These are phyloP conservation scores for Cicer cuneatum DNA, from an alignment of 306 rosid species.

Conservation along the genomic window DNA sequence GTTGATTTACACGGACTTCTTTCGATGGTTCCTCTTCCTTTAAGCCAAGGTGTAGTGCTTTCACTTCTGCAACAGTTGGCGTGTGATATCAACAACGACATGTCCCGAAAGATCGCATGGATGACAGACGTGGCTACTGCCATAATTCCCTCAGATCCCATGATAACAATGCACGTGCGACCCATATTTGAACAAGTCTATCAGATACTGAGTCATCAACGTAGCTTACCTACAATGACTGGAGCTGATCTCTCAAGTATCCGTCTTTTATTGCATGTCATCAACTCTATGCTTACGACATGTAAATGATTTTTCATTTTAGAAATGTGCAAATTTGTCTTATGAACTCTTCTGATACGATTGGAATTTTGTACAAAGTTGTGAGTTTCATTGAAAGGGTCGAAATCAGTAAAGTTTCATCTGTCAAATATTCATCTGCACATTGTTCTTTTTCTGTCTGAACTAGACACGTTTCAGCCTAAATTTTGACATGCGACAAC, in stretches of 20 bases:
- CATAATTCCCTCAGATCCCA: conserved; percentile 67
- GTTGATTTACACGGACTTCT: conserved; percentile 77
- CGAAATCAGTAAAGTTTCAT: conserved; percentile 28
- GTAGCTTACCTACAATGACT: conserved; percentile 59
- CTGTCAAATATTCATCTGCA: conserved; percentile 36
- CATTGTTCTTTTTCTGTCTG: conserved; percentile 25
- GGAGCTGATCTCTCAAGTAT: conserved; percentile 65
- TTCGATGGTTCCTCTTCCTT: conserved; percentile 74
- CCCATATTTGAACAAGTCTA: conserved; percentile 94
- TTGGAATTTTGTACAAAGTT: conserved; percentile 54
- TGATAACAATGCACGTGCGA: conserved; percentile 76
- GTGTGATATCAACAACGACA: conserved; percentile 75
- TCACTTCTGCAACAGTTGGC: conserved; percentile 97
- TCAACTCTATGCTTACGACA: conserved; percentile 87
- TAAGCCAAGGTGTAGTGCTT: conserved; percentile 95
- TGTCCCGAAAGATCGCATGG: conserved; percentile 73
- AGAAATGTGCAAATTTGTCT: conserved; percentile 28
- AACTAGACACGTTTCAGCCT: not conserved
- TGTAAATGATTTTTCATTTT: conserved; percentile 68
- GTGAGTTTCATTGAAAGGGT: conserved; percentile 41
- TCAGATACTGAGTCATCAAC: conserved; percentile 91
- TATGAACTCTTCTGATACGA: conserved; percentile 32
- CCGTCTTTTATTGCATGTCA: conserved; percentile 86
- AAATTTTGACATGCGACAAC: not conserved
- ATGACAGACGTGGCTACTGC: conserved; percentile 83